Conservation (phyloP, 2,329 filamentous ascomycete genomes). For the Tricladium varicosporioides region DNA sequence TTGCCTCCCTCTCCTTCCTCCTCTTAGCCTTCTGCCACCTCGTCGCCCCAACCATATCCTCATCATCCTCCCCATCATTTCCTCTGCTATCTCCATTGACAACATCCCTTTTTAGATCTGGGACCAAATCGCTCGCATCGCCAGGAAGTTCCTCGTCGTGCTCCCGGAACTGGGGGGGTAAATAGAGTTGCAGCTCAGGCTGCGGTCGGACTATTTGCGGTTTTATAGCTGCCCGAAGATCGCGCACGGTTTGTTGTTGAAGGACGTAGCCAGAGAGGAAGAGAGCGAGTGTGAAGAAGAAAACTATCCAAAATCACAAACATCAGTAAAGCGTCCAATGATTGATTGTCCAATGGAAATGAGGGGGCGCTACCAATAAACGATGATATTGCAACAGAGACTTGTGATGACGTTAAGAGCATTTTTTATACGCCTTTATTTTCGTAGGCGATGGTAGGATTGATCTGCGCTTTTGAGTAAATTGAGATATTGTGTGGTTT, state of each 20-base stretch:
- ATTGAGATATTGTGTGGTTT: not conserved
- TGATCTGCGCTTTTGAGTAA: too few relatives aligned
- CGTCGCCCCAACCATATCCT: constrained; percentile 24
- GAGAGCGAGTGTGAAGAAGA: constrained; percentile 75
- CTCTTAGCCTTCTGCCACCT: constrained; percentile 26
- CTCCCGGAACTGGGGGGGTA: constrained; percentile 22
- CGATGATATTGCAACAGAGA: constrained; percentile 65
- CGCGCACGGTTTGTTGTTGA: constrained; percentile 80
- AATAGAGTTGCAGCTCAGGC: constrained; percentile 18
- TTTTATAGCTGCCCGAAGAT: constrained; percentile 69
- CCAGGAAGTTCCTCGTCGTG: constrained; percentile 15
- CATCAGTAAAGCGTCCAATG: constrained; percentile 6
- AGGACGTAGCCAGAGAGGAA: constrained; percentile 86
- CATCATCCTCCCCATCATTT: constrained; percentile 4
- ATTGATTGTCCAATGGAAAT: constrained; percentile 8
- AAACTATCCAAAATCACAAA: constrained; percentile 46
- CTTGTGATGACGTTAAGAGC: constrained; percentile 67
- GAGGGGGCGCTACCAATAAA: constrained; percentile 51
- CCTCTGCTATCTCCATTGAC: not conserved
- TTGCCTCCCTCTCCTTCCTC: constrained; percentile 12
- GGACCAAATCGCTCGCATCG: constrained; percentile 7
- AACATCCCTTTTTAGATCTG: constrained; percentile 3
- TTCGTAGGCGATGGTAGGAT: too few relatives aligned
- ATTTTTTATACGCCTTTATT: constrained; percentile 9
- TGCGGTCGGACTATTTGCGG: constrained; percentile 24